Evolutionary conservation across 169 alveolate genomes (phyloP), one percentile per base, ranked within the genome.

Genomic region (Sarcocystis neurona): DNA sequence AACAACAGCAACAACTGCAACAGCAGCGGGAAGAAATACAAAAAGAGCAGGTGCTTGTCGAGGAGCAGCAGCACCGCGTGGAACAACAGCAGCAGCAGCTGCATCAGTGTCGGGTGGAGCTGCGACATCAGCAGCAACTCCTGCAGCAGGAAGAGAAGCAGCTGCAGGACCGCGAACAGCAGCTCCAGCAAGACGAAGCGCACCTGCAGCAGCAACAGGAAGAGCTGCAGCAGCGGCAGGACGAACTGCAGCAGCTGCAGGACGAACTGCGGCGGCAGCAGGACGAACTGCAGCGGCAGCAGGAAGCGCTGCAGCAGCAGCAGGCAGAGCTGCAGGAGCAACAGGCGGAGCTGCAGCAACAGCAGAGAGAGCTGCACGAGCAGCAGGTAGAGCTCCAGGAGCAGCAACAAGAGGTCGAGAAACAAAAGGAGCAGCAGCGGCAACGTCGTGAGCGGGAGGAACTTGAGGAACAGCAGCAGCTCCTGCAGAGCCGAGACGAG

Each of bases 401-500:
- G 56, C 82, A 43, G 12, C n/a, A 23, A 32, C 39, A 37, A 6
- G 82, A 34, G 32, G 47, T 39, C 58, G 56, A 72, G 82, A 15
- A 18, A n/a, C 48, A 43, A 39, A 72, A 72, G 82, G 34, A 53
- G 39, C 58, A 6, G 2, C 2, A 23, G 30, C 50, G 32, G 6
- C 43, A 1, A n/a, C n/a, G n/a, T n/a, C n/a, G n/a, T n/a, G n/a
- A n/a, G n/a, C n/a, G n/a, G n/a, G n/a, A 72, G 34, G 56, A 39
- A 4, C 53, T 72, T 12, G 82, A 72, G 56, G 58, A 72, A 39
- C 43, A 72, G 56, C 18, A 43, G 58, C n/a, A 20, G 34, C 6
- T 1, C 1, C 82, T 72, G 56, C 82, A 72, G 30, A 32, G 48
- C 10, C 47, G 82, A 18, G 82, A 72, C 39, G 82, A 72, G 56